Evolutionary conservation across 306 rosid species (phyloP), one percentile per base, ranked within the genome.

Genomic region (Prunus campanulata): DNA sequence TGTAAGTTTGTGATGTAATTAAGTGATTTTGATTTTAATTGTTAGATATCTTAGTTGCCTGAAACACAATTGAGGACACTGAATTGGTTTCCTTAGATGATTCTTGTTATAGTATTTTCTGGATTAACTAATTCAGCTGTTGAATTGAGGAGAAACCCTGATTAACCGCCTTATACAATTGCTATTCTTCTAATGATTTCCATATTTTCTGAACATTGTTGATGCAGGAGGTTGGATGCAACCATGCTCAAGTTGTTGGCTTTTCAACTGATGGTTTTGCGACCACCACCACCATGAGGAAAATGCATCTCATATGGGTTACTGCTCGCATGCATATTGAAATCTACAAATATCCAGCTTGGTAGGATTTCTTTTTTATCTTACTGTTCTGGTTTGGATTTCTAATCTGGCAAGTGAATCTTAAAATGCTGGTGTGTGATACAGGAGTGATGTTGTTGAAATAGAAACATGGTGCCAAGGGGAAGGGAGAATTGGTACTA

Each of bases 271-370:
- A 92, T 72, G 99, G 99, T 71, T 95, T 95, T 74, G 97, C 99
- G 20, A 95, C 97, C 9, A 92, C 99, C 29, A 85, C 90, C 75
- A 95, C 96, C 50, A 95, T 95, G 99, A 88, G 99, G 86, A 90
- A 92, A 74, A 83, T 92, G 84, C 88, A 83, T 85, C 97, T 95
- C 71, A 95, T 95, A 77, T 95, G 99, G 98, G 99, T 95, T 64
- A 90, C 99, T 49, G 97, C 99, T 71, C 97, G 97, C 56, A 95
- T 95, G 99, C 99, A 95, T 82, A 92, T 95, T 70, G 97, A 95
- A 87, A 86, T 95, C 87, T 95, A 89, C 87, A 95, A 86, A 78
- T 95, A 95, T 83, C 97, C 99, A 63, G 96, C 97, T 73, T 92
- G 97, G 99, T 95, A 62, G 52, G 87, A 66, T 61, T 74, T 75